Evolutionary conservation across 2,329 filamentous ascomycete genomes (phyloP).

Genomic region (Aureobasidium subglaciale): DNA sequence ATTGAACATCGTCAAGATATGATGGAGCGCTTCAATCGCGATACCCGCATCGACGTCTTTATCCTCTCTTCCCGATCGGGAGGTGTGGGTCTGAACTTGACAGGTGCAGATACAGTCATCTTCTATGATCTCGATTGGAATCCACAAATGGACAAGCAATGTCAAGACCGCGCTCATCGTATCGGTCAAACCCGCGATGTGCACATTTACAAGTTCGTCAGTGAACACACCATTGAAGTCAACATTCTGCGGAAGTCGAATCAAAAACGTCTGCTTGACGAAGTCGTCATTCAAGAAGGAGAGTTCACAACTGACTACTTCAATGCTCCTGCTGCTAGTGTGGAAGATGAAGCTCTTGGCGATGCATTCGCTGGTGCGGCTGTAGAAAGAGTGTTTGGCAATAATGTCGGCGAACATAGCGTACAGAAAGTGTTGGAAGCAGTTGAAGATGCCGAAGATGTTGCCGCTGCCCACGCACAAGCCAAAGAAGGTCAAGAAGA

Average conservation of each 20-base stretch:
- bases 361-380: constrained; percentile 57
- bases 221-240: constrained; percentile 76
- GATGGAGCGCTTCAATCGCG: constrained; percentile 88
- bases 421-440: constrained; percentile 72
- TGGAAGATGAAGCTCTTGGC: constrained; percentile 44
- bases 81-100: constrained; percentile 91
- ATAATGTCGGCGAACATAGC: constrained; percentile 51
- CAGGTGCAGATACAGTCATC: constrained; percentile 93
- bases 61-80: constrained; percentile 93
- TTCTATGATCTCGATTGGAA: constrained; percentile 99
- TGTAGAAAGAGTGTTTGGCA: constrained; percentile 69
- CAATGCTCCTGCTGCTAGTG: constrained; percentile 54
- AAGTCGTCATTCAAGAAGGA: constrained; percentile 96
- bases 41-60: constrained; percentile 85
- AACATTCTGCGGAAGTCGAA: constrained; percentile 96
- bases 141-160: constrained; percentile 98
- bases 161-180: constrained; percentile 92
- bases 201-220: constrained; percentile 74
- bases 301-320: constrained; percentile 97
- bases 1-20: constrained; percentile 92
- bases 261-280: constrained; percentile 95
- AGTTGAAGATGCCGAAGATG: constrained; percentile 88
- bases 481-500: constrained; percentile 82
- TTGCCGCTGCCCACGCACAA: constrained; percentile 76
- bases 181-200: constrained; percentile 97